Evolutionary conservation across 78 protist species (phyloP).

Genomic region (Dictyostelium purpureum): DNA sequence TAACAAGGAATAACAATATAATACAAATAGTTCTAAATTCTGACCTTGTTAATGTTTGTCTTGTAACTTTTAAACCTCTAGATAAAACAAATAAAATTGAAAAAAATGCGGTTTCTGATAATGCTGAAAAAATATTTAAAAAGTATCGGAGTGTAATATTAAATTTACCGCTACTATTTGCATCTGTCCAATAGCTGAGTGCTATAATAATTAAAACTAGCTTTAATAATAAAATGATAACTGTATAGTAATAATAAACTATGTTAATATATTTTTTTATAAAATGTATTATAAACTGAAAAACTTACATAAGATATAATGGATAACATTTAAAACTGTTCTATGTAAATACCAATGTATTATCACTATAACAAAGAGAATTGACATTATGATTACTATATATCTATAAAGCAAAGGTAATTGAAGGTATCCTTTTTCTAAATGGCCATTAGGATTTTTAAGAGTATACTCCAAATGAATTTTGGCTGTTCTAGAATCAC

Average conservation of each 20-base stretch:
- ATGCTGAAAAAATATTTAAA: conserved; percentile 28
- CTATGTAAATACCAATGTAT: not conserved
- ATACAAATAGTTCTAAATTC: conserved; percentile 17
- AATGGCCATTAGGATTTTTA: conserved; percentile 38
- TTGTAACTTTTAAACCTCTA: conserved; percentile 45
- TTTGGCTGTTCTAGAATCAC: not conserved
- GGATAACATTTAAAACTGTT: conserved; percentile 18
- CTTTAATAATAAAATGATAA: conserved; percentile 12
- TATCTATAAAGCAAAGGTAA: conserved; percentile 33
- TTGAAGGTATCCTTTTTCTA: conserved; percentile 37
- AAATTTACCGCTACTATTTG: conserved; percentile 25
- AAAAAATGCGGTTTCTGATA: conserved; percentile 58
- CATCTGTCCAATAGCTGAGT: conserved; percentile 23
- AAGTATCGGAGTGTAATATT: not conserved
- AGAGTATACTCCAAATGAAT: not conserved
- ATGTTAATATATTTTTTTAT: not conserved
- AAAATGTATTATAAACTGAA: not conserved
- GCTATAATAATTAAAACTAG: conserved; percentile 4
- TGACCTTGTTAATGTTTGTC: conserved; percentile 5
- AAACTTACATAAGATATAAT: conserved; percentile 4
- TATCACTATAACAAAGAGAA: not conserved
- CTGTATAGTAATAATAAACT: not conserved
- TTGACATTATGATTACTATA: not conserved
- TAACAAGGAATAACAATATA: conserved; percentile 5
- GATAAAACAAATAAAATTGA: conserved; percentile 27